These are phyloP conservation scores for Penicillium sp. DNA, from an alignment of 2,329 filamentous ascomycete genomes.

Conservation along the genomic window DNA sequence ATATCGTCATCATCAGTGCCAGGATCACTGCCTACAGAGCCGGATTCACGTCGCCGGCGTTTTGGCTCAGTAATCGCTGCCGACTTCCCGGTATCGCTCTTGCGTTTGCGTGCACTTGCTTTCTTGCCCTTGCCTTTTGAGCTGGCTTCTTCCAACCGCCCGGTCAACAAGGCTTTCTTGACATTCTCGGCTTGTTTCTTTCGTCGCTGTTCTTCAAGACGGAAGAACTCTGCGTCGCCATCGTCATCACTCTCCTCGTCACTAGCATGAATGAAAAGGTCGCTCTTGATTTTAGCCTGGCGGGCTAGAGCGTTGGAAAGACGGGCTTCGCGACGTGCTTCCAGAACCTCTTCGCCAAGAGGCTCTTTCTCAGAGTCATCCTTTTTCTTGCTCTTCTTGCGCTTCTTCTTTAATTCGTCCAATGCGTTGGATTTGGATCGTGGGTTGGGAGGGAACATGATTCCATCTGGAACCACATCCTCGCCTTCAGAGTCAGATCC, in stretches of 20 bases:
- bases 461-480: conserved; percentile 59
- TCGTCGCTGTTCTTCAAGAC: conserved; percentile 70
- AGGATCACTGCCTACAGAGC: conserved; percentile 15
- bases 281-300: conserved; percentile 79
- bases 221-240: conserved; percentile 75
- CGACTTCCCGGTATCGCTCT: conserved; percentile 31
- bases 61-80: conserved; percentile 30
- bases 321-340: conserved; percentile 64
- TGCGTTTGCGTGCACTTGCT: conserved; percentile 33
- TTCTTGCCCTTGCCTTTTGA: conserved; percentile 34
- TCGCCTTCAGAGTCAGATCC: conserved; percentile 72
- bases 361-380: conserved; percentile 57
- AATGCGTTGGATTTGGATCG: conserved; percentile 56
- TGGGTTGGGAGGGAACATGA: conserved; percentile 67
- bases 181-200: conserved; percentile 58
- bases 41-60: conserved; percentile 33
- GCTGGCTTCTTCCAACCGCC: conserved; percentile 32
- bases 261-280: conserved; percentile 76
- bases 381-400: conserved; percentile 56
- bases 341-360: conserved; percentile 63
- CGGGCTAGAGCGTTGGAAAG: conserved; percentile 76
- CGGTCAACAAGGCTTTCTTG: conserved; percentile 52
- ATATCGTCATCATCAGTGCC: conserved; percentile 36
- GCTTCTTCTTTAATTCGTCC: conserved; percentile 64
- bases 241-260: conserved; percentile 90